Base-by-base conservation (phyloP, 2,329 filamentous ascomycete genomes). In the Purpureocillium lavendulum region DNA sequence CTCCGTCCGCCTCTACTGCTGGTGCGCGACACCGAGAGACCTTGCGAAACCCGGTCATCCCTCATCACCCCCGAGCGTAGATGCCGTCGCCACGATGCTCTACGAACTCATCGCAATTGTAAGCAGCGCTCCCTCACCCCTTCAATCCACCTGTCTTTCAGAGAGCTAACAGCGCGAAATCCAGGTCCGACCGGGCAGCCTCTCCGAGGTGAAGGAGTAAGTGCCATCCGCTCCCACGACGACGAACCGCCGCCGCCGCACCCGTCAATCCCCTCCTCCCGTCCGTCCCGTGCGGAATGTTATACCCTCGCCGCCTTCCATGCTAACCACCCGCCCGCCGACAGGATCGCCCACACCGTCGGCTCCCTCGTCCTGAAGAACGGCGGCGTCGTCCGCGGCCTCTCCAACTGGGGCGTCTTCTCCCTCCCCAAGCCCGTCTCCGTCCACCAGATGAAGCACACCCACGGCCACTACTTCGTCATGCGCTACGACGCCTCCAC, bases 101-200 rank as follows among this genome's bases (percentile, higher is more conserved):
- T 98, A 98, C 73, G 92, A 98, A 71, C 72, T 97, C 58, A 92
- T 98, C 65, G 92, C 86, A 63, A 83, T 96, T 67, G 92, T 96
- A 69, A 56, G 83, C 21, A 26, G 21, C 21, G 6, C 21, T 26
- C 21, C 6, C 21, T 10, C 21, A 10, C 5, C 10, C 21, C 21
- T 69, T 6, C 10, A n/a, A 4, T n/a, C 7, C 5, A 35, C 8
- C 12, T 11, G 4, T 2, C 11, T 30, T 15, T 21, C 30, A 8
- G 8, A 34, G 24, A 36, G 28, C 49, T 56, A 51, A 56, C 28
- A 32, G 26, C 13, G 4, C 10, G 10, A 32, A 36, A 14, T 26
- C 6, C 59, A 97, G 92, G 88, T 94, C 69, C 90, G 92, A 58
- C 87, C 88, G 51, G 87, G 87, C 73, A 90, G 80, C 66, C 69